phyloP scores from a whole-genome alignment of 148 eudicot species.

The Drosera capensis region DNA sequence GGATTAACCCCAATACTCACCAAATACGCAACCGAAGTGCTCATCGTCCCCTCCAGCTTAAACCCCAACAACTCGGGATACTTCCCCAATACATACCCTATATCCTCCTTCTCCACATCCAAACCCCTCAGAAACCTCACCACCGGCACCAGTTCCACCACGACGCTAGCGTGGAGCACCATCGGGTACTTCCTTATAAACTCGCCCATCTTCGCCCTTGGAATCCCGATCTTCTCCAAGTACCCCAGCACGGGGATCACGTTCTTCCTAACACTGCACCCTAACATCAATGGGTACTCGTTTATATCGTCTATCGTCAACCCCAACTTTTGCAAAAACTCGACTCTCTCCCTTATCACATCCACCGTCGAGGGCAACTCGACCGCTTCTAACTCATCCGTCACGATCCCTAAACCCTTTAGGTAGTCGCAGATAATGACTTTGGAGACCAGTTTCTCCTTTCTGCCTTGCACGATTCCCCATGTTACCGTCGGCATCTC shows the following conservation, averaged over 20 bases:
- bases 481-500: conserved; percentile 96
- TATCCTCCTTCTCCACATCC: conserved; percentile 73
- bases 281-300: conserved; percentile 80
- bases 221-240: conserved; percentile 77
- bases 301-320: conserved; percentile 77
- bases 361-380: conserved; percentile 93
- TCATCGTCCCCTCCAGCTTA: conserved; percentile 96
- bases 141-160: conserved; percentile 83
- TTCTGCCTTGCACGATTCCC: conserved; percentile 91
- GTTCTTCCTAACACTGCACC: conserved; percentile 84
- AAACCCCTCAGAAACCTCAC: conserved; percentile 76
- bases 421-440: conserved; percentile 85
- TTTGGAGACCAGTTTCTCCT: conserved; percentile 71
- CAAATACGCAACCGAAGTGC: conserved; percentile 82
- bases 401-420: conserved; percentile 59
- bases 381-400: conserved; percentile 72
- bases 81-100: conserved; percentile 78
- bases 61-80: conserved; percentile 85
- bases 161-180: conserved; percentile 79
- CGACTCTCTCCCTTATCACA: conserved; percentile 86
- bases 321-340: conserved; percentile 81
- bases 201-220: conserved; percentile 59
- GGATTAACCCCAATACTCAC: conserved; percentile 89
- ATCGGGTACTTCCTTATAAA: conserved; percentile 82
- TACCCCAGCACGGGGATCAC: conserved; percentile 83